Evolutionary conservation across 305 asterid genomes (phyloP).

Genomic region (Fraxinus nigra): DNA sequence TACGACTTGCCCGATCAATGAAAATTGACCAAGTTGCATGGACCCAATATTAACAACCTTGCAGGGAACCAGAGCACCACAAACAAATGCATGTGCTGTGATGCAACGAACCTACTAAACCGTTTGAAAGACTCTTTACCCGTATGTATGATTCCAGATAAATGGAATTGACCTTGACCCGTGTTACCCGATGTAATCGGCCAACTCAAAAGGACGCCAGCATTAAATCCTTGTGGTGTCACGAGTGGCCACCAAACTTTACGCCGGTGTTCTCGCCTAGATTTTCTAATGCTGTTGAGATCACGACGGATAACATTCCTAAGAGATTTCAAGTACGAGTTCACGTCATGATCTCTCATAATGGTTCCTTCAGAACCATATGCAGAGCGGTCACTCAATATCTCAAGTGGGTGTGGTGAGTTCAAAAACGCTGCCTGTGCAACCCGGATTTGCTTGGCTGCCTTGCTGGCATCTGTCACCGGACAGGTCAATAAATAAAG

Average conservation of each 20-base stretch:
- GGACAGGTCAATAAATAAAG: constrained; percentile 59
- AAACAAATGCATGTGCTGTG: constrained; percentile 79
- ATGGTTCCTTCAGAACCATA: constrained; percentile 82
- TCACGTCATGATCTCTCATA: constrained; percentile 88
- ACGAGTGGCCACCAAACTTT: constrained; percentile 83
- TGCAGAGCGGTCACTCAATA: constrained; percentile 85
- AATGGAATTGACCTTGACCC: constrained; percentile 43
- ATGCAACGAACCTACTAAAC: constrained; percentile 64
- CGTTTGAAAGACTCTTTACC: constrained; percentile 67
- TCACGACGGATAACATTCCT: constrained; percentile 68
- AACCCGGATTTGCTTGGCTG: constrained; percentile 60
- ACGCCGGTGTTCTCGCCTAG: constrained; percentile 51
- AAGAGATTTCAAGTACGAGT: constrained; percentile 59
- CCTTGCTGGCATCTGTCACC: constrained; percentile 33
- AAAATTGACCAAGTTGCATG: constrained; percentile 35
- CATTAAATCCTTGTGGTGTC: constrained; percentile 39
- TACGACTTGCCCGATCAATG: constrained; percentile 25
- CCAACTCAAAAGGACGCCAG: constrained; percentile 39
- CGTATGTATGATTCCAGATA: constrained; percentile 51
- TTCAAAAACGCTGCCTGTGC: constrained; percentile 63
- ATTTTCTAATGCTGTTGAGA: constrained; percentile 50
- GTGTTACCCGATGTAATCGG: constrained; percentile 27
- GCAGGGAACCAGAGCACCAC: constrained; percentile 77
- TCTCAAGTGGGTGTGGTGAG: constrained; percentile 95
- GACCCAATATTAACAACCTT: constrained; percentile 50